A percentile compares a stretch with the other conserved stretches of the same genome.
Conservation (phyloP, 2,329 filamentous ascomycete genomes). For the Rhynchosporium graminicola region DNA sequence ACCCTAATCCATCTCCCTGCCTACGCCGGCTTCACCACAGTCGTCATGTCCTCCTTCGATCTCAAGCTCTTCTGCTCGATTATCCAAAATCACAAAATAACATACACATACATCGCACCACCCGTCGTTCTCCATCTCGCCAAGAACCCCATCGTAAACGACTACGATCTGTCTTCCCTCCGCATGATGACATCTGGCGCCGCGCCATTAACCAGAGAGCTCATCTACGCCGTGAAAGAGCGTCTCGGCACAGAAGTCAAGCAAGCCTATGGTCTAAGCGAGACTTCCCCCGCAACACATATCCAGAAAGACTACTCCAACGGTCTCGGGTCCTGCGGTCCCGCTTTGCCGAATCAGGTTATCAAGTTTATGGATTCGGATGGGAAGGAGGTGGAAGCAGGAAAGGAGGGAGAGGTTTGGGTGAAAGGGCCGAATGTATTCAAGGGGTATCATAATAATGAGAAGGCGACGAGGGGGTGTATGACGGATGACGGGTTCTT, state of each 20-base stretch:
- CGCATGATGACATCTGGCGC: conserved; percentile 83
- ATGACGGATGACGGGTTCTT: conserved; percentile 79
- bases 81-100: conserved; percentile 73
- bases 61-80: conserved; percentile 73
- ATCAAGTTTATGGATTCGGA: conserved; percentile 69
- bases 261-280: conserved; percentile 86
- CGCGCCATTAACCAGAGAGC: conserved; percentile 75
- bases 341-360: conserved; percentile 73
- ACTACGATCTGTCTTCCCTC: conserved; percentile 77
- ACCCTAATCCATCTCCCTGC: conserved; percentile 64
- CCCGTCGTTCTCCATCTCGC: conserved; percentile 77
- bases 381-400: conserved; percentile 47
- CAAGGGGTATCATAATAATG: conserved; percentile 58
- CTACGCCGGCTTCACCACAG: conserved; percentile 59
- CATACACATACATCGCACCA: conserved; percentile 77
- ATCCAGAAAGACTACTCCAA: conserved; percentile 18
- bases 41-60: conserved; percentile 77
- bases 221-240: conserved; percentile 71
- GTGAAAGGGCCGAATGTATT: conserved; percentile 65
- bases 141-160: conserved; percentile 73
- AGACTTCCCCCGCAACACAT: conserved; percentile 67
- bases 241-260: conserved; percentile 76
- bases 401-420: conserved; percentile 68
- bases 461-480: conserved; percentile 65
- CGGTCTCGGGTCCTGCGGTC: conserved; percentile 83